A percentile compares a stretch with the other conserved stretches of the same genome.
Conservation (phyloP, 139 green algal species). For the Desmodesmus armatus region DNA sequence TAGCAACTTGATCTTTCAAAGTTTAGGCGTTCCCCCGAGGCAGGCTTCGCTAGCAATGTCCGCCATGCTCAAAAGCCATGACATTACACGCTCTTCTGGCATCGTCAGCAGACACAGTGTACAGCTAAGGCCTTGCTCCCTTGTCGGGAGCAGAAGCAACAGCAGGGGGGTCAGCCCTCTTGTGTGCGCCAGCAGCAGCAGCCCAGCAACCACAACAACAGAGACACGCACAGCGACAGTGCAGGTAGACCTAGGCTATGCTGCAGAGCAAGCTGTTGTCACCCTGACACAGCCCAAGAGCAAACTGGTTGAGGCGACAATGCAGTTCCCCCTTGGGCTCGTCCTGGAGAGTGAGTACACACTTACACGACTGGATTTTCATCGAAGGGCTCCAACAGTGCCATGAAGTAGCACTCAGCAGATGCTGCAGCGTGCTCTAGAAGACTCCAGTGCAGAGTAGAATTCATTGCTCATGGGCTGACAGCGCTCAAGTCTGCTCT, state of each 20-base stretch:
- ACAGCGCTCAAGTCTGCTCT: neutral
- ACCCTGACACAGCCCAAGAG: neutral
- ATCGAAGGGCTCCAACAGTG: neutral
- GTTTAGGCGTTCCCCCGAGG: too few relatives aligned
- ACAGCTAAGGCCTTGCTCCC: neutral
- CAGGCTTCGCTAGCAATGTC: too few relatives aligned
- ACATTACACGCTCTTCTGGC: too few relatives aligned
- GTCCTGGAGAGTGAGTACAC: slow-evolving; percentile 44
- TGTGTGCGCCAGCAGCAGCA: neutral
- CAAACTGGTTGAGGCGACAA: slow-evolving; percentile 17
- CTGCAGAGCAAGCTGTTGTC: slow-evolving; percentile 3
- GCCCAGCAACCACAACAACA: neutral
- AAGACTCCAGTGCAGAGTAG: neutral
- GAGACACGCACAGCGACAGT: slow-evolving; percentile 1
- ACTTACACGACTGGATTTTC: too few relatives aligned
- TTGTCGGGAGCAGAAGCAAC: neutral
- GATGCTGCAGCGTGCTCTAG: neutral
- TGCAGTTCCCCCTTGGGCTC: slow-evolving; percentile 25
- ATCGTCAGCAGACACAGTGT: too few relatives aligned
- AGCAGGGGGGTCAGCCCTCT: neutral
- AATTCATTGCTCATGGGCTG: neutral
- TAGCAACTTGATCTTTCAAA: too few relatives aligned
- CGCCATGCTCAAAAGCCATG: too few relatives aligned
- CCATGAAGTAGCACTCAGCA: too few relatives aligned
- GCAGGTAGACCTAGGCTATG: neutral